Evolutionary conservation across 805 yeast species (phyloP).

Genomic region (Kluyveromyces starmeri): DNA sequence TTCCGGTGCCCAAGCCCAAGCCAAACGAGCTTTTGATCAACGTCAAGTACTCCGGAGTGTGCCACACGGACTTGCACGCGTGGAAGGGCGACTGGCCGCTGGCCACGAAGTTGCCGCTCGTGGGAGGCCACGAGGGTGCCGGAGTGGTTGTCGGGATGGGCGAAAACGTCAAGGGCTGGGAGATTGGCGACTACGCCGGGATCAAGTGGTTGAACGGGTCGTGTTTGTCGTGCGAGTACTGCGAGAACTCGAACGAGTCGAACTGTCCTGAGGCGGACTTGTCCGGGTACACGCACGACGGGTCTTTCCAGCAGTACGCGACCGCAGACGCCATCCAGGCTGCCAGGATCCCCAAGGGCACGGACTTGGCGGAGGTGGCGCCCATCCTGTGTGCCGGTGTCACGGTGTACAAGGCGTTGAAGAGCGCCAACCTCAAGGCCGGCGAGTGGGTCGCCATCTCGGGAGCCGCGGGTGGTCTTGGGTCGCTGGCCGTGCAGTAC

Average conservation of each 20-base stretch:
- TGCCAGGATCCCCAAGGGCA: constrained; percentile 46
- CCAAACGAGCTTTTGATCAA: constrained; percentile 56
- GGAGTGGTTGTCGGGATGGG: constrained; percentile 62
- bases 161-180: constrained; percentile 47
- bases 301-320: constrained; percentile 57
- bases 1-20: constrained; percentile 53
- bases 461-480: constrained; percentile 81
- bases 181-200: constrained; percentile 60
- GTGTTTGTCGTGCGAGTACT: constrained; percentile 55
- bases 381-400: constrained; percentile 63
- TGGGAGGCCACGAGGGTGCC: constrained; percentile 71
- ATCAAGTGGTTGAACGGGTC: constrained; percentile 63
- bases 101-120: constrained; percentile 49
- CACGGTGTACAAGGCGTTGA: constrained; percentile 60
- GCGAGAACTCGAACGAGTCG: constrained; percentile 49
- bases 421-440: constrained; percentile 45
- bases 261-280: constrained; percentile 64
- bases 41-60: constrained; percentile 66
- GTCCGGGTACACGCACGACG: constrained; percentile 70
- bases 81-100: constrained; percentile 69
- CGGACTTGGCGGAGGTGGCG: constrained; percentile 47
- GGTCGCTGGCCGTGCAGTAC: constrained; percentile 66
- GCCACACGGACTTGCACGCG: constrained; percentile 69
- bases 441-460: constrained; percentile 72
- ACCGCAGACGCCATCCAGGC: constrained; percentile 60